Evolutionary conservation across 1,284 basidiomycete genomes (phyloP), one percentile per base, ranked within the genome.

Genomic region (Leucoagaricus sp.): DNA sequence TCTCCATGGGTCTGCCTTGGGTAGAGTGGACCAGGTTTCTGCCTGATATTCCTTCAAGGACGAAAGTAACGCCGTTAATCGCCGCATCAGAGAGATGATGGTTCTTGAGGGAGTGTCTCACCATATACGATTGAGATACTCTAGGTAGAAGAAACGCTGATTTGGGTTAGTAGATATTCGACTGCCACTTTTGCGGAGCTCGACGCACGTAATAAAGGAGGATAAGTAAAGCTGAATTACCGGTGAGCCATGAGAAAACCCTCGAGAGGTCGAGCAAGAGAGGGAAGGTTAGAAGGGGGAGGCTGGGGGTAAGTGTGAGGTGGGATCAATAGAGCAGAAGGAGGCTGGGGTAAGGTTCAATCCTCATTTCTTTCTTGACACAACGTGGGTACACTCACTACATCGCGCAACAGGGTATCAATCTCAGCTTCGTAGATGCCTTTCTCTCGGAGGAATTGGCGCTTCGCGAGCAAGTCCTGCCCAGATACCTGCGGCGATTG

Each of bases 241-340:
- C 86, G 2, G 80, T 75, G 55, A 87, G 62, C 87, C 87, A 91
- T 12, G 84, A 80, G 50, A 88, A 75, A 36, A 89, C 68, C 54
- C 85, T 80, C n/a, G 76, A 71, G 3, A 85, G 67, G 1, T 84
- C 87, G 10, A 83, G 68, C 5, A 92, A 73, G 19, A 91, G 75
- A 40, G 0, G 87, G 89, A 1, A 91, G 70, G 63, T 82, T 82
- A 3, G 89, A 91, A 2, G 87, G 88, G 4, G 84, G 82, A 5
- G 78, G 80, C 60, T 81, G 81, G 2, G 89, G 89, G 65, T 92
- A 92, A 46, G 85, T 85, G 61, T 87, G 79, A 1, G 89, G 87
- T 17, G 87, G 87, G 36, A 88, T 69, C 4, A 67, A 58, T 6
- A 85, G 88, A n/a, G 78, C 64, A 60, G 78, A 76, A 8, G 72